A percentile compares a stretch with the other conserved stretches of the same genome.
phyloP scores from a whole-genome alignment of 2,329 filamentous ascomycete genomes.

The Pseudocercospora eumusae region DNA sequence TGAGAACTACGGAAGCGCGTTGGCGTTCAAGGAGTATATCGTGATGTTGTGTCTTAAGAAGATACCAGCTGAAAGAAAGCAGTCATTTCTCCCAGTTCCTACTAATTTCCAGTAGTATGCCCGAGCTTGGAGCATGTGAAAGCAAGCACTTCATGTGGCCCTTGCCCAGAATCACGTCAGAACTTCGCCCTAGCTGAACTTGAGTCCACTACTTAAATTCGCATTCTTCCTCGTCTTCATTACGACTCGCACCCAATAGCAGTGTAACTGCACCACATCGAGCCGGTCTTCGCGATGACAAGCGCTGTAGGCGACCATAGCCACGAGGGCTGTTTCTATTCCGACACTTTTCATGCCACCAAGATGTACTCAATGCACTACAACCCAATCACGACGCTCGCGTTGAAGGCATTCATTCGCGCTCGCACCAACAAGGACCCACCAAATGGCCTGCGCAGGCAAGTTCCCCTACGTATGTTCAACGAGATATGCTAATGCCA shows the following conservation, averaged over 20 bases:
- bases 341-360: background rate
- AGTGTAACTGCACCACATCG: background rate
- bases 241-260: background rate
- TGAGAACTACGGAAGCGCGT: background rate
- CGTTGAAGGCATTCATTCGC: background rate
- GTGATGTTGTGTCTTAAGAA: background rate
- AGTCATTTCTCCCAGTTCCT: background rate
- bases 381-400: background rate
- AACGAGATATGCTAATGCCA: background rate
- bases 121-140: too few relatives aligned
- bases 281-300: background rate
- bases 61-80: conserved; percentile 12
- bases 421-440: background rate
- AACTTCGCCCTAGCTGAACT: too few relatives aligned
- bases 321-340: background rate
- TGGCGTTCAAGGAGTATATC: conserved; percentile 4
- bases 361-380: background rate
- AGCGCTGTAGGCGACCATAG: background rate
- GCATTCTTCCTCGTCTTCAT: too few relatives aligned
- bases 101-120: too few relatives aligned
- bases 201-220: too few relatives aligned
- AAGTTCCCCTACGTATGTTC: background rate
- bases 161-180: too few relatives aligned
- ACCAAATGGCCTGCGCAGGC: background rate
- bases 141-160: too few relatives aligned